Percentiles rank a stretch among this genome's conserved stretches.
Evolutionary conservation across 441 rosid species (phyloP).

Genomic region (Croton setiger): DNA sequence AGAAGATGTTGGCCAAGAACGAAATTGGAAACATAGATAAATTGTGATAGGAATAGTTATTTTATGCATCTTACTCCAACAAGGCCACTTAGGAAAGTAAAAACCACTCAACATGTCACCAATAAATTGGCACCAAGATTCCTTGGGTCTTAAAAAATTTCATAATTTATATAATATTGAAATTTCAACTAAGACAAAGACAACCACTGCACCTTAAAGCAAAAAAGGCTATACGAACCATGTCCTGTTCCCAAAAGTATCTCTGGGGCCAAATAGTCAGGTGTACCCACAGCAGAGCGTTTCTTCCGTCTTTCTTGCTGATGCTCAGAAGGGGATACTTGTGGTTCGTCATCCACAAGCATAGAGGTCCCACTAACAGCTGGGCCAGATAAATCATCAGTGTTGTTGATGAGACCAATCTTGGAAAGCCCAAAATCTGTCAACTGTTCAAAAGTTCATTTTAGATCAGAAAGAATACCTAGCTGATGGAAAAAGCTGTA

Average conservation of each 20-base stretch:
- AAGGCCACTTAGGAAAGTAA: neutral
- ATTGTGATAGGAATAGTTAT: neutral
- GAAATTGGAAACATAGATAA: neutral
- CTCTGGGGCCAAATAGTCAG: constrained; percentile 99
- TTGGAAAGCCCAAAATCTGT: constrained; percentile 99
- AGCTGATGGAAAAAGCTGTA: neutral
- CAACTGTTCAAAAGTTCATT: constrained; percentile 47
- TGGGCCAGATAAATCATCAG: constrained; percentile 97
- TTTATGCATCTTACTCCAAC: neutral
- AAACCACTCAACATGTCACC: constrained; percentile 2
- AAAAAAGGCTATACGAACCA: constrained; percentile 60
- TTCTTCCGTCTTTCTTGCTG: constrained; percentile 83
- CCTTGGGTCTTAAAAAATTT: neutral
- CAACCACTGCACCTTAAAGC: constrained; percentile 27
- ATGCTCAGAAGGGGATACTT: constrained; percentile 54
- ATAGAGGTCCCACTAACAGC: constrained; percentile 81
- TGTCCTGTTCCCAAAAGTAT: constrained; percentile 99
- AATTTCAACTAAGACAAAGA: constrained; percentile 20
- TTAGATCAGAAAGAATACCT: neutral
- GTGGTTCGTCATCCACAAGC: constrained; percentile 82
- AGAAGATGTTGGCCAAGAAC: neutral
- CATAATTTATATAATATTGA: constrained; percentile 11
- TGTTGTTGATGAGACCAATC: constrained; percentile 99
- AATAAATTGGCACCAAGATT: constrained; percentile 9
- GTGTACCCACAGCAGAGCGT: constrained; percentile 99